Evolutionary conservation across 2,329 filamentous ascomycete genomes (phyloP).

Genomic region (Ophiostoma ips): DNA sequence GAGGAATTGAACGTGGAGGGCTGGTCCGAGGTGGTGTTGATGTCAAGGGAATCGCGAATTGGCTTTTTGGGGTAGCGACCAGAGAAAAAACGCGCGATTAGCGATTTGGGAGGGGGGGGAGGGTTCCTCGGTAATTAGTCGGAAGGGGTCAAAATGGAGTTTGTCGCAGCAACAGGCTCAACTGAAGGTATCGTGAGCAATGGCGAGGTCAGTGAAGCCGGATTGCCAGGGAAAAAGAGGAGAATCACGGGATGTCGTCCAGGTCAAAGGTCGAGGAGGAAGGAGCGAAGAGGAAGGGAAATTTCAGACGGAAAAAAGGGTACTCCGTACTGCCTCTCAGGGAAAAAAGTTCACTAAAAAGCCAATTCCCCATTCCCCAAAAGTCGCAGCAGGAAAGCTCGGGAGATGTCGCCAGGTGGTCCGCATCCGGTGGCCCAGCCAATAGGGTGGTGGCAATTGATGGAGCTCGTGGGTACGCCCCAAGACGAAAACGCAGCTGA

Average conservation of each 20-base stretch:
- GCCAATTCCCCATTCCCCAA: neutral
- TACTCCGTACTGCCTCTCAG: neutral
- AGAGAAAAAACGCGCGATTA: slow-evolving; percentile 8
- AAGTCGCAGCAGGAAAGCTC: slow-evolving; percentile 17
- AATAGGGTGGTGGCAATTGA: slow-evolving; percentile 14
- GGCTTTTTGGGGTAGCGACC: neutral
- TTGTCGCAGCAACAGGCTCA: neutral
- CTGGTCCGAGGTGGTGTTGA: neutral
- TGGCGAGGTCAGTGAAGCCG: neutral
- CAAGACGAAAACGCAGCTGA: neutral
- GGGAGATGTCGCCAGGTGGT: slow-evolving; percentile 20
- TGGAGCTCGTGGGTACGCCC: slow-evolving; percentile 1
- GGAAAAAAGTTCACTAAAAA: neutral
- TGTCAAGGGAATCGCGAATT: neutral
- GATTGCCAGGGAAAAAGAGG: neutral
- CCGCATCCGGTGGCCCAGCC: slow-evolving; percentile 14
- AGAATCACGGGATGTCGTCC: slow-evolving; percentile 1
- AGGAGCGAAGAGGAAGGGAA: neutral
- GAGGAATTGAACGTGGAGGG: neutral
- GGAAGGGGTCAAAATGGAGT: neutral
- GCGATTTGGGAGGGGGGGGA: neutral
- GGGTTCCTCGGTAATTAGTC: neutral
- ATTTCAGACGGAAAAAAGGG: slow-evolving; percentile 2
- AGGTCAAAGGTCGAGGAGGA: neutral
- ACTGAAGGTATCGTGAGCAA: neutral